Evolutionary conservation across 371 early-diverging fungal species (phyloP), one percentile per base, ranked within the genome.

Genomic region (Syncephalastrum sp.): DNA sequence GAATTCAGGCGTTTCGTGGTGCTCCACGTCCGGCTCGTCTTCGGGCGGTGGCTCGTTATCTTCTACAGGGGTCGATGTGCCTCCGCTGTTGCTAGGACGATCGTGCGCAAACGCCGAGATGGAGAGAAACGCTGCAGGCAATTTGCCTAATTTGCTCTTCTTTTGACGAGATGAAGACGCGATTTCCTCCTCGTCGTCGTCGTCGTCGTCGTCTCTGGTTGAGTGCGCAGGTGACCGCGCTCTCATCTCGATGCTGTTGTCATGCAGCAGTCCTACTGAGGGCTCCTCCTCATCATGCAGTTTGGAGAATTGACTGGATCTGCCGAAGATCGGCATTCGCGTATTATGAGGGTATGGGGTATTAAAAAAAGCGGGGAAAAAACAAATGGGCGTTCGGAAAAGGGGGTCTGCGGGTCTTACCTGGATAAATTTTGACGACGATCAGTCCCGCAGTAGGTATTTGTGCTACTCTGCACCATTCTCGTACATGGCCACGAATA

Each of bases 21-120:
- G 21, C 51, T 5, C 17, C 38, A 45, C 77, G n/a, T 70, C 64
- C 17, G 84, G 80, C 24, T 92, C 73, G 13, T 75, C 81, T 7
- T 77, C 19, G 44, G 33, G 25, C 15, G 42, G 19, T 17, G 38
- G 10, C 49, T 48, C 38, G 38, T 24, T 17, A 33, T 42, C 49
- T 24, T 33, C 46, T 7, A 17, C 54, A 7, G 55, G 55, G 5
- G 55, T 55, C 1, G 51, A 33, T 15, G 50, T 43, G 13, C 49
- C 45, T n/a, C 43, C 43, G 3, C 44, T 43, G 1, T 42, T 42
- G n/a, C 25, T 24, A 5, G 54, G 38, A 10, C 10, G 24, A 10
- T 60, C 60, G 33, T 43, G 60, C 19, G 54, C 61, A 29, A 61
- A 33, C 14, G 55, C 49, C 4, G 61, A 61, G 19, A 61, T 55